phyloP scores from a whole-genome alignment of 2,329 filamentous ascomycete species.

The Aureobasidium pullulans region DNA sequence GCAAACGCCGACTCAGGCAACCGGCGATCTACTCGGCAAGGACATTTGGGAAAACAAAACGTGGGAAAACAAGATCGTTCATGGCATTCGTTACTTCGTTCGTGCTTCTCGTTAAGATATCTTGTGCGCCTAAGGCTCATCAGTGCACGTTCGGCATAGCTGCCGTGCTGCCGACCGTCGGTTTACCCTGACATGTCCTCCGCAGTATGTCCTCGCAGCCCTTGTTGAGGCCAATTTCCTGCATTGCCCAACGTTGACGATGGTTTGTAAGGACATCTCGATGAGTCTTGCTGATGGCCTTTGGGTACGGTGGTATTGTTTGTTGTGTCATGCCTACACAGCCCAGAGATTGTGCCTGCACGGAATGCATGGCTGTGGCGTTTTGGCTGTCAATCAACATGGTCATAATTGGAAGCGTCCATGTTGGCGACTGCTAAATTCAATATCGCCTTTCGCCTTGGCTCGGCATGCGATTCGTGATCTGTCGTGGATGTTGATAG shows the following conservation, averaged over 20 bases:
- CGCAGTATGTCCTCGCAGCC: not conserved
- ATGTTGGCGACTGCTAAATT: not conserved
- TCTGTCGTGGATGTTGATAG: not conserved
- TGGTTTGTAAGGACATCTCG: not conserved
- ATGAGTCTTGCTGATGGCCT: not conserved
- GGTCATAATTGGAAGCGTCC: too few relatives aligned
- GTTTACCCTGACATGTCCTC: not conserved
- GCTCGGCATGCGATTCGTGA: too few relatives aligned
- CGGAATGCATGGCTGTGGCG: not conserved
- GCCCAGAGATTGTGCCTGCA: not conserved
- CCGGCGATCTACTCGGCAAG: too few relatives aligned
- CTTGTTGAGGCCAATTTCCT: not conserved
- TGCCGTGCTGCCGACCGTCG: not conserved
- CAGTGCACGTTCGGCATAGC: not conserved
- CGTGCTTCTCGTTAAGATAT: not conserved
- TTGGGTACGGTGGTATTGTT: not conserved
- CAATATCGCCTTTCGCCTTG: too few relatives aligned
- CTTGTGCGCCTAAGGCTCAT: not conserved
- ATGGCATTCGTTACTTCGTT: not conserved
- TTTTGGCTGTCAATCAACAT: too few relatives aligned
- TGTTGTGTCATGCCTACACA: not conserved
- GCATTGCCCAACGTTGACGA: not conserved
- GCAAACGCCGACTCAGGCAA: not conserved
- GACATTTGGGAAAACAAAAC: not conserved
- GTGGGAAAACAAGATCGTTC: not conserved